These are phyloP conservation scores for Sugiyamaella smithiae DNA, from an alignment of 805 yeast genomes.

Conservation along the genomic window DNA sequence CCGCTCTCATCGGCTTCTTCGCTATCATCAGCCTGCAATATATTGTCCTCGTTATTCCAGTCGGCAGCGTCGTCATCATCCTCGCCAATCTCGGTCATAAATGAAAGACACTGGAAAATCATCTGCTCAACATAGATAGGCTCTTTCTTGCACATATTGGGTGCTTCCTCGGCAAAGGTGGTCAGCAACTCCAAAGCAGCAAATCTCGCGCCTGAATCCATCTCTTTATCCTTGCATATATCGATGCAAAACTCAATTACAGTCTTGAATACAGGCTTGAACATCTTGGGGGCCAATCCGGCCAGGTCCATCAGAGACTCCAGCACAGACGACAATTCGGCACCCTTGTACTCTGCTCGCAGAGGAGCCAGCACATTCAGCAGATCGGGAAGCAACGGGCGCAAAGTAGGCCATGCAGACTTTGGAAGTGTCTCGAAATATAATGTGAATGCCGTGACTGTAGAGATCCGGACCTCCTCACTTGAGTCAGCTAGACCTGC, in stretches of 20 bases:
- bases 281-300: conserved; percentile 91
- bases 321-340: conserved; percentile 80
- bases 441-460: conserved; percentile 89
- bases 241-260: conserved; percentile 81
- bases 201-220: conserved; percentile 75
- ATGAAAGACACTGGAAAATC: conserved; percentile 67
- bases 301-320: conserved; percentile 88
- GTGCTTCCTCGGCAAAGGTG: conserved; percentile 89
- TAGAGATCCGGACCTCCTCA: conserved; percentile 85
- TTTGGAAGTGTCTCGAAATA: conserved; percentile 82
- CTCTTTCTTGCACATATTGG: conserved; percentile 88
- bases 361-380: conserved; percentile 85
- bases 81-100: conserved; percentile 90
- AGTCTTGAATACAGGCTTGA: conserved; percentile 86
- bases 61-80: conserved; percentile 84
- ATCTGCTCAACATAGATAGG: conserved; percentile 67
- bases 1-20: conserved; percentile 90
- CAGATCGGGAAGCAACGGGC: conserved; percentile 77
- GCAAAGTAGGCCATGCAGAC: conserved; percentile 69
- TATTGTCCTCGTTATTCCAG: conserved; percentile 79
- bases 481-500: conserved; percentile 74
- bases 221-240: conserved; percentile 74
- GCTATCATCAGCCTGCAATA: conserved; percentile 73
- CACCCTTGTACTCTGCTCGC: conserved; percentile 72
- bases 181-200: conserved; percentile 87